Base-by-base conservation (phyloP, 306 rosid genomes). In the Cercis canadensis region DNA sequence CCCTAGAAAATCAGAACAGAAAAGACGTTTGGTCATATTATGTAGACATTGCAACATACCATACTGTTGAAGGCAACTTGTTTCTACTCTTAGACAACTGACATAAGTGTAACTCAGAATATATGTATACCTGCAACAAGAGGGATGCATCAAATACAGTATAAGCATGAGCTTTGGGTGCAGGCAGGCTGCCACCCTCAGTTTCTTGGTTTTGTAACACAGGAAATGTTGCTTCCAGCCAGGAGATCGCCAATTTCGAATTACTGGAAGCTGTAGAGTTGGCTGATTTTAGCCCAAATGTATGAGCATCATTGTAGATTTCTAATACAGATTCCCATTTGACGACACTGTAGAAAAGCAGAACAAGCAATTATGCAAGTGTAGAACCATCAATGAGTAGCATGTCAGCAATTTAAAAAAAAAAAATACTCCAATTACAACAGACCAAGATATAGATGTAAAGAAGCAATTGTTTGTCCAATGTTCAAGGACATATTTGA, bases 221-320 rank as follows among this genome's bases (percentile, higher is more conserved):
- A 6, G 88, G 97, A 85, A 94, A 91, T 58, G 90, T 85, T 74
- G 90, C 88, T 78, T 94, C 99, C 82, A 94, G 80, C 99, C 97
- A 94, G 77, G 89, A 87, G 75, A 91, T 89, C 65, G 97, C 97
- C 78, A 89, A 47, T 73, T 75, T 86, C 31, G 97, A 87, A 86
- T 91, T 89, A 69, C 89, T 81, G 56, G 78, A 83, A 45, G 87
- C 96, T 34, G 32, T 75, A 50, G 92, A 62, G 78, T 89, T 86
- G 77, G 92, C 75, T 31, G 96, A 94, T 65, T 78, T 77, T 71
- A 83, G 79, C 58, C 96, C 99, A 83, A 81, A 94, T 62, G 83
- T 82, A 77, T 87, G 96, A 59, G 92, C 96, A 72, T 91, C 99
- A 45, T 55, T 86, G 67, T 87, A 82, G 70, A 94, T 72, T 85